A percentile compares a stretch with the other conserved stretches of the same genome.
Conservation (phyloP, 495 filamentous ascomycete species). For the Rhypophila decipiens region DNA sequence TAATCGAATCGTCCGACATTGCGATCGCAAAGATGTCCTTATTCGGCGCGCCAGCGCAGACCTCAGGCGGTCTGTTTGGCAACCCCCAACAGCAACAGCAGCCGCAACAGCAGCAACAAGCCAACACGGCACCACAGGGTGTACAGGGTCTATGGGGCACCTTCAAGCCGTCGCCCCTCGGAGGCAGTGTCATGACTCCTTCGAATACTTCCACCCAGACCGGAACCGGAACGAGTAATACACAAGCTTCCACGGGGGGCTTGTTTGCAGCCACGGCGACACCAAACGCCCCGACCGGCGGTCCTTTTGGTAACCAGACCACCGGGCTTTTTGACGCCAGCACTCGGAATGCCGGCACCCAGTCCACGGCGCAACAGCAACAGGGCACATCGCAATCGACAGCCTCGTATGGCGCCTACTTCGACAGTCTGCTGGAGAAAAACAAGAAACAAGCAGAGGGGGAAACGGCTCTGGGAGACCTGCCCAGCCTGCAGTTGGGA, state of each 20-base stretch:
- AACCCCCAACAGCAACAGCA: not conserved
- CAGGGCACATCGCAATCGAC: slow-evolving; percentile 1
- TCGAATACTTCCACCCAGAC: too few species aligned
- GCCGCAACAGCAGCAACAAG: slow-evolving; percentile 6
- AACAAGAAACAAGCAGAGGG: slow-evolving; percentile 58
- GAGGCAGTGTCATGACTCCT: not conserved
- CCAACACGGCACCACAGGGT: not conserved
- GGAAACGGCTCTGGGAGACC: slow-evolving; percentile 46
- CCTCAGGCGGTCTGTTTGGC: not conserved
- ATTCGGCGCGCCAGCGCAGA: slow-evolving; percentile 7
- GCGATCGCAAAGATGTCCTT: slow-evolving; percentile 9
- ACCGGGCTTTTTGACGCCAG: not conserved
- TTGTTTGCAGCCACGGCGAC: not conserved
- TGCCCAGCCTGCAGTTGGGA: slow-evolving; percentile 72
- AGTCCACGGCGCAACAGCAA: not conserved
- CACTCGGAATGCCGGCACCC: not conserved
- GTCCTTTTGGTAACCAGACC: not conserved
- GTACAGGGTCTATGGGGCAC: not conserved
- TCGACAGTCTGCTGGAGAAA: slow-evolving; percentile 78
- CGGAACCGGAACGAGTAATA: not conserved
- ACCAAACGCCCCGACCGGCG: not conserved
- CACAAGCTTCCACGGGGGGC: not conserved
- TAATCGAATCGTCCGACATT: too few species aligned
- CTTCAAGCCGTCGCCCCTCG: not conserved
- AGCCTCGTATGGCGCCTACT: slow-evolving; percentile 56